Base-by-base conservation (phyloP, 306 rosid species). In the Calophaca sinica region DNA sequence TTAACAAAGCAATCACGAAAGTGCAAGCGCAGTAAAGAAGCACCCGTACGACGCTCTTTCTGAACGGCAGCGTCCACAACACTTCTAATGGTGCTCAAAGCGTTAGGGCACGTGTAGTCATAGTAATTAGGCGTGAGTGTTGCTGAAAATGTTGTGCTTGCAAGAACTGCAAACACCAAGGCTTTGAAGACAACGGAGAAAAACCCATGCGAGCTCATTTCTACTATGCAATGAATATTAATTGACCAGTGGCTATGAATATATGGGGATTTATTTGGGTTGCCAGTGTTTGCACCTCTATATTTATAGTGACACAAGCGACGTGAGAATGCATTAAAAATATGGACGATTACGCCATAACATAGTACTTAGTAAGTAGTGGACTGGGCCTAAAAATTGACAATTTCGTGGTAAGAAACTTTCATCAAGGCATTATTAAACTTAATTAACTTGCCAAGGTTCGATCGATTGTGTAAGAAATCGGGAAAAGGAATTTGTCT, bases 1-100 rank as follows among this genome's bases (percentile, higher is more conserved):
- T 85, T 81, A 6, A 85, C 86, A 70, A 85, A 85, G 45, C 89
- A 85, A 36, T 85, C 89, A 39, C 82, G 89, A 69, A 85, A 85
- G 77, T 79, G 82, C 62, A 85, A 15, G 1, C 86, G 86, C 3
- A 85, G 81, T 32, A 85, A 42, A 5, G 89, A 82, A 28, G 86
- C 89, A 0, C 81, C 89, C 67, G 79, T 76, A 5, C 89, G 82
- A 0, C 15, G 38, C 71, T 85, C 89, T 48, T 48, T 73, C 13
- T 42, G 11, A 5, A 85, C 74, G 0, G 86, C 84, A 9, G 50
- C 70, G 31, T 62, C 20, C 4, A 85, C 86, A 0, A 62, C 81
- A 3, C 42, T 26, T 72, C 38, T 14, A 13, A 85, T 82, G 51
- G 82, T 76, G 8, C 26, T 72, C 64, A 79, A 60, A 72, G 80